These are phyloP conservation scores for Pleurotus eryngii DNA, from an alignment of 768 basidiomycete genomes.

Conservation along the genomic window DNA sequence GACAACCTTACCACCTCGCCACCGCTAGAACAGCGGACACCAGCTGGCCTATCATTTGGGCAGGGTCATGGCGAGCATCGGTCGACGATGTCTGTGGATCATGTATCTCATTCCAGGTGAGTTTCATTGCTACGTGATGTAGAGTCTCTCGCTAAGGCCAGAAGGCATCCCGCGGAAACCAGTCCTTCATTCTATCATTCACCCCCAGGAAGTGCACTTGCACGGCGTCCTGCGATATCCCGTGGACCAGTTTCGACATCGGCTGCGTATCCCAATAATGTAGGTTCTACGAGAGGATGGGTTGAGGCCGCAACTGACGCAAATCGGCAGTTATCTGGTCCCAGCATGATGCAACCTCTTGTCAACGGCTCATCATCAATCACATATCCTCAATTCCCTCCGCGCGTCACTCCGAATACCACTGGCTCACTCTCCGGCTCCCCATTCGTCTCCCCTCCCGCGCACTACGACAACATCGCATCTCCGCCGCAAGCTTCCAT, in stretches of 20 bases:
- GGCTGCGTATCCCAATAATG: conserved; percentile 19
- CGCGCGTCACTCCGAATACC: conserved; percentile 32
- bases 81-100: conserved; percentile 37
- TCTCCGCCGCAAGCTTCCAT: conserved; percentile 85
- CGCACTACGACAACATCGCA: conserved; percentile 43
- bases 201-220: conserved; percentile 5
- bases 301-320: conserved; percentile 18
- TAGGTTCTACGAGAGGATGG: neutral
- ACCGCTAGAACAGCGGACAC: conserved; percentile 3
- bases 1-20: neutral
- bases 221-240: conserved; percentile 14
- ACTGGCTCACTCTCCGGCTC: conserved; percentile 23
- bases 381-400: conserved; percentile 50
- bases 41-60: conserved; percentile 5
- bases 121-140: conserved; percentile 1
- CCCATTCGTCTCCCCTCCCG: conserved; percentile 36
- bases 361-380: conserved; percentile 45
- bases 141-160: neutral
- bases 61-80: conserved; percentile 19
- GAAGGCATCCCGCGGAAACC: conserved; percentile 41
- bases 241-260: conserved; percentile 11
- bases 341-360: conserved; percentile 25
- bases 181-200: conserved; percentile 12
- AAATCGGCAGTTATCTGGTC: conserved; percentile 16
- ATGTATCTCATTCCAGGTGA: conserved; percentile 41